A percentile compares a stretch with the other conserved stretches of the same genome.
Conservation (phyloP, 768 basidiomycete species). For the Lactifluus piperatus region DNA sequence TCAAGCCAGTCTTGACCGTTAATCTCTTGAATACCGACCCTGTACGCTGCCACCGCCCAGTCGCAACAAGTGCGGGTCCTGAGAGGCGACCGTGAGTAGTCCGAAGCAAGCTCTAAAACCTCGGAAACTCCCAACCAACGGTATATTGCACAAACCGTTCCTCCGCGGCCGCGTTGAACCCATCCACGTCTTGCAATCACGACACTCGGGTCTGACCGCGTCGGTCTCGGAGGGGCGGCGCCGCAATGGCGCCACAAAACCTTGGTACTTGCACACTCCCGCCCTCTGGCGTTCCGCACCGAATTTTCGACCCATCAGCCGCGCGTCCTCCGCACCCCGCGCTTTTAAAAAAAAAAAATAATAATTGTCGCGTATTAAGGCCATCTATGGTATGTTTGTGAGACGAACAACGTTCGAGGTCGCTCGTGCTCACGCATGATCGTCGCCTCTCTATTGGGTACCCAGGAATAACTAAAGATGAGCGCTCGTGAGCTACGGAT, state of each 20-base stretch:
- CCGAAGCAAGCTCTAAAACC: neutral
- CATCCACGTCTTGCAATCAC: neutral
- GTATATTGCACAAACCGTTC: constrained; percentile 1
- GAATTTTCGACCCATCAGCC: neutral
- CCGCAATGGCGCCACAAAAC: neutral
- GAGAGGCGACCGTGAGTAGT: constrained; percentile 7
- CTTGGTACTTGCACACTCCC: neutral
- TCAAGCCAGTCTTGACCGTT: neutral
- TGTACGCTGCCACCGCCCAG: neutral
- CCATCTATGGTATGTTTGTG: neutral
- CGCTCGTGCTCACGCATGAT: neutral
- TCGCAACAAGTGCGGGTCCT: neutral
- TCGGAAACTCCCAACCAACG: neutral
- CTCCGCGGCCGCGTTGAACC: constrained; percentile 2
- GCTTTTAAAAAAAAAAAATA: neutral
- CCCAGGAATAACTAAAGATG: neutral
- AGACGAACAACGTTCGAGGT: neutral
- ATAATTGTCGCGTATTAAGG: neutral
- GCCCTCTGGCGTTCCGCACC: neutral
- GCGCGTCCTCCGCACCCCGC: neutral
- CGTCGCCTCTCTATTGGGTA: neutral
- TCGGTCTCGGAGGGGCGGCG: neutral
- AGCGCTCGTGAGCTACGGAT: neutral
- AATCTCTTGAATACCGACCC: neutral
- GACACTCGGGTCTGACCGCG: neutral